A percentile compares a stretch with the other conserved stretches of the same genome.
Conservation (phyloP, 257 asterid genomes). For the Plectranthus barbatus region DNA sequence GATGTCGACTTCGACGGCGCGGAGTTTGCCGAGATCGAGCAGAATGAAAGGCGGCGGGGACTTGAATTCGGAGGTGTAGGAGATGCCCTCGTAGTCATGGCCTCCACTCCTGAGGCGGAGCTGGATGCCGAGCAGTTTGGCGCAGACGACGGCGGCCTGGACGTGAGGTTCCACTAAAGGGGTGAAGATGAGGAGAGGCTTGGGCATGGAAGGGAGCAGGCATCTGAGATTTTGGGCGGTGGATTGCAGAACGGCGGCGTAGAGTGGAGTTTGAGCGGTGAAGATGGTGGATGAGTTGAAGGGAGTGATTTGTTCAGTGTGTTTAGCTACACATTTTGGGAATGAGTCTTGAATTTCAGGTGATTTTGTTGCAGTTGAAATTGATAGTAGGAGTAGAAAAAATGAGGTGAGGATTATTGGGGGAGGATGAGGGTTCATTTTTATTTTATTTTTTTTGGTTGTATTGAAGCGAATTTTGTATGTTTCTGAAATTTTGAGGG, state of each 20-base stretch:
- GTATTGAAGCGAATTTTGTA: neutral
- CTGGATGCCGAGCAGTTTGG: conserved; percentile 19
- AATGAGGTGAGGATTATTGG: neutral
- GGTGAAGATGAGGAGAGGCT: conserved; percentile 37
- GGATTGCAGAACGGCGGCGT: conserved; percentile 28
- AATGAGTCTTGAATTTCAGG: conserved; percentile 5
- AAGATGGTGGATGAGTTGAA: conserved; percentile 37
- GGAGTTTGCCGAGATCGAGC: conserved; percentile 22
- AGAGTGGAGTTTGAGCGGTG: conserved; percentile 34
- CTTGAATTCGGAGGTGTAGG: conserved; percentile 19
- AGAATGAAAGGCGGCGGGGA: conserved; percentile 19
- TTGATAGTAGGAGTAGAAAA: neutral
- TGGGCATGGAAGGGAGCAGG: conserved; percentile 25
- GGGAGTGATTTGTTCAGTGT: neutral
- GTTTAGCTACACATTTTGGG: conserved; percentile 4
- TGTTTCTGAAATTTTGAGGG: neutral
- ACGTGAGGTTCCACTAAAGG: conserved; percentile 33
- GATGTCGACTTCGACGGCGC: conserved; percentile 25
- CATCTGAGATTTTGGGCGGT: conserved; percentile 41
- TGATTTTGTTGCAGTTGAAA: neutral
- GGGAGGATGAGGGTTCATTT: neutral
- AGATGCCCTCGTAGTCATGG: conserved; percentile 38
- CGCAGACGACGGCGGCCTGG: conserved; percentile 27
- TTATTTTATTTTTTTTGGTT: neutral
- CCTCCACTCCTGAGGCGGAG: conserved; percentile 31